Evolutionary conservation across 371 early-diverging fungal species (phyloP), one percentile per base, ranked within the genome.

Genomic region (Syncephalastrum racemosum): DNA sequence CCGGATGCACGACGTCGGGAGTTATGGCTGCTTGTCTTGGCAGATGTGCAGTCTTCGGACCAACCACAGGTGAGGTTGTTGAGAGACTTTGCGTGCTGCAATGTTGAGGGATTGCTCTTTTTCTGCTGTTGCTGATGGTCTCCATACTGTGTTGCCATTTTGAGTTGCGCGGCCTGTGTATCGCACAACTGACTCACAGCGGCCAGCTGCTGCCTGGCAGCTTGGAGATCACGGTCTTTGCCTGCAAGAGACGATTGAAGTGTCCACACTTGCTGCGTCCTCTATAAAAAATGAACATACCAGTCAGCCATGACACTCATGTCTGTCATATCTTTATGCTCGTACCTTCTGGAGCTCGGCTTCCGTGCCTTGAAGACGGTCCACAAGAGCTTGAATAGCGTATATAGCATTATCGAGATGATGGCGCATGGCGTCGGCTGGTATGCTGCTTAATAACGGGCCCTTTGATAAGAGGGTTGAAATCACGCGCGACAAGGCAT

Each of bases 141-240:
- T 31, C 6, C 36, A 31, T 31, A 31, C 36, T 31, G 3, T 2
- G 36, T 31, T 10, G 36, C 10, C 36, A 31, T 31, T 10, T 31
- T 54, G 23, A 72, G 24, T 24, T 68, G 59, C 7, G 40, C 56
- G 4, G 58, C 49, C 31, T 67, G 70, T 1, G 59, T 46, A 10
- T 68, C 68, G 51, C 52, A 66, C 1, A 61, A 45, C 15, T 66
- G 66, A 4, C 50, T 59, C 12, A 54, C 51, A 12, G 60, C 31
- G 1, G 46, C 41, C 2, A 66, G 40, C 16, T 56, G 62, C 18
- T 69, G 67, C 4, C 60, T 61, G 16, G 63, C 57, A 16, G 70
- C 66, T 27, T 64, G 59, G 4, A 66, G 40, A 23, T 74, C 68
- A 10, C 62, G 44, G 13, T 74, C 75, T 54, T 71, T 74, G 31